Percentiles rank a stretch among this genome's conserved stretches.
phyloP scores from a whole-genome alignment of 139 green algal genomes.

The Chlamydomonas asymmetrica region DNA sequence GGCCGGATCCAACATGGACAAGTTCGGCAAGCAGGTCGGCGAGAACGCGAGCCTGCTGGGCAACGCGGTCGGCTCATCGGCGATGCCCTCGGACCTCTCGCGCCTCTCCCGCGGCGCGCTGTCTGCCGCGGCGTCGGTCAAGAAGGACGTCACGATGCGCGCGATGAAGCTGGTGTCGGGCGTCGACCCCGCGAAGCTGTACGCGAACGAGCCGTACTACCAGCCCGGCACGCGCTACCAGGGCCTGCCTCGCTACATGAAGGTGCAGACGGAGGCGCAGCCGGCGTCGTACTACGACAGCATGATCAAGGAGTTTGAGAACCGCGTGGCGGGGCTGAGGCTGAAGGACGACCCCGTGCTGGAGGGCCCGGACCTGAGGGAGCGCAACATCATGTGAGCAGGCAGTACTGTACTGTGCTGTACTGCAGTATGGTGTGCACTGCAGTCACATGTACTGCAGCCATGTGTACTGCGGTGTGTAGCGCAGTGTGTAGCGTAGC shows the following conservation, averaged over 20 bases:
- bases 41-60: too few species aligned
- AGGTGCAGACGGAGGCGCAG: not conserved
- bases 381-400: not conserved
- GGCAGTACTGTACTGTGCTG: not conserved
- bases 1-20: too few species aligned
- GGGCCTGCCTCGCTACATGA: constrained; percentile 30
- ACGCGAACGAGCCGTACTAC: constrained; percentile 38
- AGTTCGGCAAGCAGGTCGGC: too few species aligned
- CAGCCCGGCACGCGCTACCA: constrained; percentile 22
- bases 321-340: not conserved
- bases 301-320: not conserved
- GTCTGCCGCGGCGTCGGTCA: too few species aligned
- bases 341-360: constrained; percentile 5
- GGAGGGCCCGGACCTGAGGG: constrained; percentile 12
- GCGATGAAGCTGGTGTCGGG: constrained; percentile 1
- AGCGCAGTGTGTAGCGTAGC: too few species aligned
- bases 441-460: too few species aligned
- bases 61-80: too few species aligned
- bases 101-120: too few species aligned
- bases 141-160: not conserved
- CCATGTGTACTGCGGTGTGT: too few species aligned
- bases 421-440: too few species aligned
- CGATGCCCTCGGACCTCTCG: too few species aligned
- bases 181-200: constrained; percentile 7
- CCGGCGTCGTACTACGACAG: not conserved